These are phyloP conservation scores for Daldinia eschscholtzii DNA, from an alignment of 2,329 filamentous ascomycete genomes.

Conservation along the genomic window DNA sequence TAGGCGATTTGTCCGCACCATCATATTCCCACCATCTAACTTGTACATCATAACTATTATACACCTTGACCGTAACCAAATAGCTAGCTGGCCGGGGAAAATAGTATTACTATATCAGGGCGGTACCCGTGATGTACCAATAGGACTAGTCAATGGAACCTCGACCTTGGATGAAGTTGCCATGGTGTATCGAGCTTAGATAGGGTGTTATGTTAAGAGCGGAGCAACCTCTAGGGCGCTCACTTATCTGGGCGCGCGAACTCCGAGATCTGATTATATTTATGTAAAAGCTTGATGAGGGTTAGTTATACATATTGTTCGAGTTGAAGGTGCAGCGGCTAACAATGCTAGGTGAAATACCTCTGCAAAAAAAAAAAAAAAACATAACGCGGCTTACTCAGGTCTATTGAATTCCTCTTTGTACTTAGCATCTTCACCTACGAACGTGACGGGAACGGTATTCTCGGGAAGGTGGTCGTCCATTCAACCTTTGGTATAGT, in stretches of 20 bases:
- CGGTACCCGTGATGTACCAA: constrained; percentile 12
- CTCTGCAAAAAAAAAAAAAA: too few relatives aligned
- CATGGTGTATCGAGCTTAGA: neutral
- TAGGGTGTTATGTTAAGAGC: neutral
- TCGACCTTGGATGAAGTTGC: constrained; percentile 1
- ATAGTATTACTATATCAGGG: constrained; percentile 25
- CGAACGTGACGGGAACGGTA: neutral
- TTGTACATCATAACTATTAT: neutral
- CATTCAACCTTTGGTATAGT: neutral
- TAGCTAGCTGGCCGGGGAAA: neutral
- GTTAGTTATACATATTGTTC: too few relatives aligned
- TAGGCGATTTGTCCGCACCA: neutral
- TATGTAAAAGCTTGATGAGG: too few relatives aligned
- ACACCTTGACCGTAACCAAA: neutral
- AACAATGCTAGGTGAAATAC: neutral
- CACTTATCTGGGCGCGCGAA: neutral
- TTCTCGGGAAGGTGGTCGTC: neutral
- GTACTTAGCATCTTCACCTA: neutral
- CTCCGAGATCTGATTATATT: neutral
- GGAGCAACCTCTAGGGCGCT: constrained; percentile 3
- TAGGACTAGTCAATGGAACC: constrained; percentile 10
- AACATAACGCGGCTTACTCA: neutral
- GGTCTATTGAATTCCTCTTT: neutral
- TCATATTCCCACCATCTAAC: neutral
- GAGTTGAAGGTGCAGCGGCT: neutral